These are phyloP conservation scores for Irpex sp. DNA, from an alignment of 1,284 basidiomycete genomes.

Conservation along the genomic window DNA sequence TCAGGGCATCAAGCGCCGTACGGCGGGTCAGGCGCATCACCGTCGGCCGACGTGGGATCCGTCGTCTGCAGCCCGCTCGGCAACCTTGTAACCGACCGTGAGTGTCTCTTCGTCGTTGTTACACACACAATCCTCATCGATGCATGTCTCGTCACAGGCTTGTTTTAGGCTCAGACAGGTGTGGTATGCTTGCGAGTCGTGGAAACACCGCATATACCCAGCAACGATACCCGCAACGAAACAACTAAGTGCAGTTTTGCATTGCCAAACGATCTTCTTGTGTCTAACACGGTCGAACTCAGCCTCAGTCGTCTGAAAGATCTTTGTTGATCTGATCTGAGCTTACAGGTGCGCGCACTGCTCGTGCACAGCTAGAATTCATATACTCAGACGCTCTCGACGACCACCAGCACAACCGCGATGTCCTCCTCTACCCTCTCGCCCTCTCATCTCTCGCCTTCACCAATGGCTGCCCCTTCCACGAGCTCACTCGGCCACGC, in stretches of 20 bases:
- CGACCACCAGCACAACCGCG: not conserved
- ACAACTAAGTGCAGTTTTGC: not conserved
- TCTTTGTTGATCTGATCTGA: not conserved
- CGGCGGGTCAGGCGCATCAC: not conserved
- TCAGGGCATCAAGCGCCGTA: not conserved
- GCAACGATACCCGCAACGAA: not conserved
- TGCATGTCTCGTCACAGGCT: too few relatives aligned
- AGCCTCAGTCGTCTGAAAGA: not conserved
- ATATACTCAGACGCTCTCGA: not conserved
- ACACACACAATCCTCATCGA: too few relatives aligned
- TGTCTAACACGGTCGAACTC: not conserved
- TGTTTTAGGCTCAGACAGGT: not conserved
- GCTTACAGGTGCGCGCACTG: not conserved
- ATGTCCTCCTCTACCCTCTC: slow-evolving; percentile 4
- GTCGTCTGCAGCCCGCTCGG: too few relatives aligned
- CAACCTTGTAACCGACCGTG: too few relatives aligned
- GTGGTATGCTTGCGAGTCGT: not conserved
- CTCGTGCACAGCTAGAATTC: not conserved
- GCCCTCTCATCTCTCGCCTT: not conserved
- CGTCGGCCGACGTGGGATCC: not conserved
- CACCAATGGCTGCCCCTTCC: not conserved
- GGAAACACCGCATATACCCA: not conserved
- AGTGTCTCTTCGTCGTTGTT: too few relatives aligned
- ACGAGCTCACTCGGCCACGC: not conserved
- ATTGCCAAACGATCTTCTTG: not conserved